Evolutionary conservation across 768 basidiomycete species (phyloP), one percentile per base, ranked within the genome.

Genomic region (Boletus barrowsii): DNA sequence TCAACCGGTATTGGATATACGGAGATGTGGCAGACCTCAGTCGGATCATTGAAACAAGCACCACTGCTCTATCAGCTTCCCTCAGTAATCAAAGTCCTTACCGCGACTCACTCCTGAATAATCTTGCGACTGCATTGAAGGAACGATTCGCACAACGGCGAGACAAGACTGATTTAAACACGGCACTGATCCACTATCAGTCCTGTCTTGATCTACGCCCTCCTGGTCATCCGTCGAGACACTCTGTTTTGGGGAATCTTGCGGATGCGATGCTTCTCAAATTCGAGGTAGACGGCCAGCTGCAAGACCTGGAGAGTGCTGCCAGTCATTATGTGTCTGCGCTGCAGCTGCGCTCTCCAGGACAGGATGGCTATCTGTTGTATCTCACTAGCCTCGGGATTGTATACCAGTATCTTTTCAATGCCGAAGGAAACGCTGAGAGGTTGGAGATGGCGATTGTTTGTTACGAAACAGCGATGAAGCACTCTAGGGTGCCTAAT

Each of bases 301-400:
- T 53, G 18, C 51, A 55, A 44, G 68, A 73, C 49, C 33, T 75
- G 30, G 59, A 72, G 42, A 50, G 22, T 36, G 51, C 66, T 41
- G 42, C 22, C 5, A 39, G 30, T 32, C 10, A 58, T 35, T 53
- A 51, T 36, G 35, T 20, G 11, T 49, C 54, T 43, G 66, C 67
- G 3, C 41, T 69, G 24, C 44, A 54, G 42, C 32, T 67, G 40
- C 49, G 42, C 20, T 48, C 62, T 37, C 59, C 62, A 2, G 58
- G 58, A 24, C 51, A 57, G 32, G 41, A 53, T 3, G 56, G 59
- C 3, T 64, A 57, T 45, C 13, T 53, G 20, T 15, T 29, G 1
- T 42, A 5, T 42, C 54, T 70, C 42, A 58, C 36, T 3, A 42
- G 35, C 40, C 56, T 63, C 2, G 66, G 66, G 7, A 15, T 32